phyloP scores from a whole-genome alignment of 306 rosid species.

The Fragaria nilgerrensis region DNA sequence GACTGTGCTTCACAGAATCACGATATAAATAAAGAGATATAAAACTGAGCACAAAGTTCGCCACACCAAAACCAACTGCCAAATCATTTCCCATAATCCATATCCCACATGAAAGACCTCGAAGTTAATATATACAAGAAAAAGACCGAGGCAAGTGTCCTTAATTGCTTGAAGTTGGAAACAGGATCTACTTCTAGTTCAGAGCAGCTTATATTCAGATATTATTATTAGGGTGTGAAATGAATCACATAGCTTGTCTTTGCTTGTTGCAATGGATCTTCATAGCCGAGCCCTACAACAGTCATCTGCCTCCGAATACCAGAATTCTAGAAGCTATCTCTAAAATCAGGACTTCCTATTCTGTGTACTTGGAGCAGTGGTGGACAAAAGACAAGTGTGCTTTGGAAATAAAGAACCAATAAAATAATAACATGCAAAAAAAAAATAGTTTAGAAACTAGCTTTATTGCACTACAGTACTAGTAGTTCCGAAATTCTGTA shows the following conservation, averaged over 20 bases:
- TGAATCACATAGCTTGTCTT: background rate
- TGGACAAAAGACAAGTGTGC: background rate
- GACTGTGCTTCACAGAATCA: background rate
- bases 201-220: background rate
- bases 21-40: background rate
- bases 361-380: background rate
- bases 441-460: background rate
- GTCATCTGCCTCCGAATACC: background rate
- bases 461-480: background rate
- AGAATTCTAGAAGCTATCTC: background rate
- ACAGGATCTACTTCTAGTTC: background rate
- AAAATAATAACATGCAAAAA: background rate
- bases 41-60: background rate
- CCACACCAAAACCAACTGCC: background rate
- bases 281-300: background rate
- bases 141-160: background rate
- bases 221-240: background rate
- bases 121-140: background rate
- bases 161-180: background rate
- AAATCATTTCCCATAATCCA: background rate
- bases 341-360: background rate
- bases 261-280: background rate
- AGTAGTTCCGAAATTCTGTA: background rate
- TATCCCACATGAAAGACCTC: background rate
- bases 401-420: background rate